These are phyloP conservation scores for Dactylellina parvicollis DNA, from an alignment of 2,329 filamentous ascomycete species.

Conservation along the genomic window DNA sequence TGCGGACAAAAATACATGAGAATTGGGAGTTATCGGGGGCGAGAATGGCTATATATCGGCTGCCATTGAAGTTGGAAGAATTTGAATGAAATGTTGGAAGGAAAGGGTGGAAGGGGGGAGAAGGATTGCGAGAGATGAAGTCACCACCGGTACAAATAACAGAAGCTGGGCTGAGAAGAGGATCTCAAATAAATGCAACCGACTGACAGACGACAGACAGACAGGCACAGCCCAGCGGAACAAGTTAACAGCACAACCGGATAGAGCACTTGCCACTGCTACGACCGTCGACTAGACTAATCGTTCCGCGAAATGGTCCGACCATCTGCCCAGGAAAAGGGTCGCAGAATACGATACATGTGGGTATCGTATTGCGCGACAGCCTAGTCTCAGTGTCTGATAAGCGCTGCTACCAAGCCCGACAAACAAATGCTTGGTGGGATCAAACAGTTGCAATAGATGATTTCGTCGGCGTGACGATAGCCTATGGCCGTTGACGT, in stretches of 20 bases:
- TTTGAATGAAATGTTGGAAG: neutral
- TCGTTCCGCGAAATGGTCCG: no score
- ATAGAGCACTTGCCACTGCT: no score
- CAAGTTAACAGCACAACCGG: no score
- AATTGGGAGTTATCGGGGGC: neutral
- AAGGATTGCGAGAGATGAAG: conserved; percentile 43
- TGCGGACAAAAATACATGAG: neutral
- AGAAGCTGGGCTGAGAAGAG: neutral
- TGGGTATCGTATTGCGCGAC: conserved; percentile 29
- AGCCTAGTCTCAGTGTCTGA: conserved; percentile 17
- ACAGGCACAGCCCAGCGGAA: no score
- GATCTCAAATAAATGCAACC: neutral
- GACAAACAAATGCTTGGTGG: neutral
- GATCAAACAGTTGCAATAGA: neutral
- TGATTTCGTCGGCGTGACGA: conserved; percentile 41
- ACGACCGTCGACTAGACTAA: no score
- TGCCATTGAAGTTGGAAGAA: conserved; percentile 10
- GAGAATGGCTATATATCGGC: neutral
- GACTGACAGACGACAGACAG: no score
- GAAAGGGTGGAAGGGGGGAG: conserved; percentile 15
- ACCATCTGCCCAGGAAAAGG: neutral
- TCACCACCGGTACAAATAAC: conserved; percentile 12
- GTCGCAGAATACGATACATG: conserved; percentile 16
- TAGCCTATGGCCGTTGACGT: conserved; percentile 48
- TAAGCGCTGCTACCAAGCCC: neutral